A percentile compares a stretch with the other conserved stretches of the same genome.
Evolutionary conservation across 768 basidiomycete species (phyloP).

Genomic region (Pulveroboletus sp.): DNA sequence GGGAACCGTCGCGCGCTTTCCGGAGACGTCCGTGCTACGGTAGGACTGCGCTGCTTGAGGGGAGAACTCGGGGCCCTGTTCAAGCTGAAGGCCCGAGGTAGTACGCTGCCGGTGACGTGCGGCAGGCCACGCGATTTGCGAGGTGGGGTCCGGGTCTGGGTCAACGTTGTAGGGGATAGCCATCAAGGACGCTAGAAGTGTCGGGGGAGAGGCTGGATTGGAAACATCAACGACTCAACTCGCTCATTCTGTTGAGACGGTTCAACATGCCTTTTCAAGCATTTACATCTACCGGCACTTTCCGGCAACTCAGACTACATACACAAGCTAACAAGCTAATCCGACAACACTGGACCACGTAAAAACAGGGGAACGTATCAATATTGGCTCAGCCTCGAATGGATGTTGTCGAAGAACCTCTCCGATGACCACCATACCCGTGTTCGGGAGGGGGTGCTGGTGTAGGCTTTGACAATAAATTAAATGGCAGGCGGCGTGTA

Average conservation of each 20-base stretch:
- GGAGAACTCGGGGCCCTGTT: constrained; percentile 19
- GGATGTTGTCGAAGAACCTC: constrained; percentile 42
- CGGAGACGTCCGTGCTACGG: constrained; percentile 32
- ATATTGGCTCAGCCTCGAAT: constrained; percentile 22
- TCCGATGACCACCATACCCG: constrained; percentile 34
- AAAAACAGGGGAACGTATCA: constrained; percentile 22
- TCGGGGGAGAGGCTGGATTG: background rate
- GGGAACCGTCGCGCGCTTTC: constrained; percentile 17
- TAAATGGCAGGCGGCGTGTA: constrained; percentile 64
- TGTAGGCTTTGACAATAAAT: constrained; percentile 57
- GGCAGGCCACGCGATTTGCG: constrained; percentile 76
- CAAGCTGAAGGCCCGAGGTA: constrained; percentile 18
- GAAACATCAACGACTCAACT: constrained; percentile 5
- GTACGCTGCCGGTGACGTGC: constrained; percentile 34
- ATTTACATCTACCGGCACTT: constrained; percentile 18
- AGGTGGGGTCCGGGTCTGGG: constrained; percentile 73
- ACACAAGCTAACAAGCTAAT: too few species aligned
- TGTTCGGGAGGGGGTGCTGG: constrained; percentile 32
- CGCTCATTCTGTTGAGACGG: too few species aligned
- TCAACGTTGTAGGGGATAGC: constrained; percentile 51
- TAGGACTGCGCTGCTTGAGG: constrained; percentile 24
- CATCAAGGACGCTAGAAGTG: constrained; percentile 38
- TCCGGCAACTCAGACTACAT: constrained; percentile 15
- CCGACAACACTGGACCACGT: background rate
- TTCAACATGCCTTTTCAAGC: constrained; percentile 11